Percentiles rank a stretch among this genome's conserved stretches.
Evolutionary conservation across 2,329 filamentous ascomycete species (phyloP).

Genomic region (Botrytis hyacinthi): DNA sequence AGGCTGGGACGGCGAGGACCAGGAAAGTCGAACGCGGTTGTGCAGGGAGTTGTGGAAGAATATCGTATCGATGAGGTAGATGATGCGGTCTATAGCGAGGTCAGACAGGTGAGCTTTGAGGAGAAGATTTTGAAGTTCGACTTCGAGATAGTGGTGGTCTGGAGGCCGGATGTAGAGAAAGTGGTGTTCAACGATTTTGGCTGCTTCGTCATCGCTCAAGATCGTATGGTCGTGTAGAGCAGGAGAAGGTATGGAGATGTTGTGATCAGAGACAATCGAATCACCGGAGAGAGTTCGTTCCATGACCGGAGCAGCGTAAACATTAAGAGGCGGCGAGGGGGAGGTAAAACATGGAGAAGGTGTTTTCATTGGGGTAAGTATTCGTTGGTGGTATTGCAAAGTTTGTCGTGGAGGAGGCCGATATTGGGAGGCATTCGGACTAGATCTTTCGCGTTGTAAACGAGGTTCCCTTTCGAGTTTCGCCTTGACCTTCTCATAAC

Average conservation of each 20-base stretch:
- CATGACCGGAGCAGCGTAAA: constrained; percentile 25
- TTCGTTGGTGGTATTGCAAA: constrained; percentile 12
- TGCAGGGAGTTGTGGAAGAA: constrained; percentile 59
- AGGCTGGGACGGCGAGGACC: constrained; percentile 48
- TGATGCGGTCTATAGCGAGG: constrained; percentile 46
- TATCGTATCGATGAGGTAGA: constrained; percentile 59
- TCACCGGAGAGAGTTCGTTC: constrained; percentile 37
- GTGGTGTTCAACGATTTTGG: constrained; percentile 28
- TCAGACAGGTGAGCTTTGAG: constrained; percentile 2
- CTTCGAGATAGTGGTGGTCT: constrained; percentile 26
- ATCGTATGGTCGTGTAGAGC: constrained; percentile 24
- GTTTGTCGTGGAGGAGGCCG: constrained; percentile 1
- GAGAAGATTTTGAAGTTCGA: constrained; percentile 9
- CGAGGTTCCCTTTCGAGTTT: constrained; percentile 11
- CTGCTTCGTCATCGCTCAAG: constrained; percentile 29
- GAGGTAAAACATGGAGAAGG: neutral
- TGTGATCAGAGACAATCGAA: constrained; percentile 36
- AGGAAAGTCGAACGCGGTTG: constrained; percentile 61
- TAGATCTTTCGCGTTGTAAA: neutral
- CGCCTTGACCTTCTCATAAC: constrained; percentile 15
- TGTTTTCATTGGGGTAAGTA: neutral
- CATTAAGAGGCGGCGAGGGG: neutral
- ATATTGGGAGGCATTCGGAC: neutral
- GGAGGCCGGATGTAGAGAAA: constrained; percentile 24
- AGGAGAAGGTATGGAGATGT: constrained; percentile 19